Base-by-base conservation (phyloP, 1,139 yeast species). In the Lodderomyces metapsilosis region DNA sequence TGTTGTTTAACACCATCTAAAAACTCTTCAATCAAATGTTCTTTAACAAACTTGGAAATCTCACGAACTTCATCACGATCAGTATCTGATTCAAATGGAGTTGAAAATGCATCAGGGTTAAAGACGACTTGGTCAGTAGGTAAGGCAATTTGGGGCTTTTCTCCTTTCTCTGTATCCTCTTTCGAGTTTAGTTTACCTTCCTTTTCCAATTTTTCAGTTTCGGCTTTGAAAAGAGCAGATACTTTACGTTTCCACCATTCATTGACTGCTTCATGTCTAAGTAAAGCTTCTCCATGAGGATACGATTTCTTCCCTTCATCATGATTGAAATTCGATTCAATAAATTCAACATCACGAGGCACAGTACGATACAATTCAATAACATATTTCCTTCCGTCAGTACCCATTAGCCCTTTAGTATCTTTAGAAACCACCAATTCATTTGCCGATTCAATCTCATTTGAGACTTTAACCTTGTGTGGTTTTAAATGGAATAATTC, bases 231-330 rank as follows among this genome's bases (percentile, higher is more conserved):
- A 38, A 78, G 74, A 18, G 70, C 75, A 16, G 85, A 79, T 8
- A 84, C 76, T 56, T 83, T 80, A 51, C 80, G 65, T 56, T 78
- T 78, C 85, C 95, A 88, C 96, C 96, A 91, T 54, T 83, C 88
- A 53, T 84, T 91, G 40, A 92, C 80, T 10, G 96, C 92, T 66
- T 92, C 98, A 47, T 82, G 83, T 68, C 98, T 82, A 39, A 92
- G 56, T 27, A 86, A 76, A 13, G 86, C 72, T 65, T 88, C 88
- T 47, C 78, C 76, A 58, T 88, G 96, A 21, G 97, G 96, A 59
- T 91, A 91, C 8, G 82, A 72, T n/a, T 59, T 51, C n/a, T 59
- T 51, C 11, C 65, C 65, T 18, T 61, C 61, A 11, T 63, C 66
- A 3, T 61, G 62, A 2, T 20, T 30, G 57, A 58, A 82, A 56